Percentiles rank a stretch among this genome's conserved stretches.
Evolutionary conservation across 2,329 filamentous ascomycete species (phyloP).

Genomic region (Paraphoma chrysanthemicola): DNA sequence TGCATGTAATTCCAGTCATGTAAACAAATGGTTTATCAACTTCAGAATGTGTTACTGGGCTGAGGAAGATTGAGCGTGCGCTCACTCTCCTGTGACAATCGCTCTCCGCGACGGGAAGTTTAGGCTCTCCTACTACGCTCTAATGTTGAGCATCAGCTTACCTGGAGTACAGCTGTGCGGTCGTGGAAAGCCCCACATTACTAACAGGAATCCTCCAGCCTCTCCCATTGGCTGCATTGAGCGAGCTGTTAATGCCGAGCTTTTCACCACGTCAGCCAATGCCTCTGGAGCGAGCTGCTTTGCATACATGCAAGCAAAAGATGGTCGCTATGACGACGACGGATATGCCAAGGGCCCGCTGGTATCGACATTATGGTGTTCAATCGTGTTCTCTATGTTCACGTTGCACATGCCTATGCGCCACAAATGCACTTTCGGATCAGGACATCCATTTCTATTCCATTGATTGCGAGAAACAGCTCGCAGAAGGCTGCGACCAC

Average conservation of each 20-base stretch:
- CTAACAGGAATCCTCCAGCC: neutral
- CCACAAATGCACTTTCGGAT: neutral
- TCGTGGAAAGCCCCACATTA: neutral
- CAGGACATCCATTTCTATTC: neutral
- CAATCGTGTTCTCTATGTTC: neutral
- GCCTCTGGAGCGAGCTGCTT: neutral
- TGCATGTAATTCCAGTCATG: too few relatives aligned
- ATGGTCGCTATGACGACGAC: slow-evolving; percentile 14
- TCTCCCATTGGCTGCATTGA: slow-evolving; percentile 6
- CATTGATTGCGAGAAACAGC: neutral
- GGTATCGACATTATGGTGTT: neutral
- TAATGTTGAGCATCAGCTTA: too few relatives aligned
- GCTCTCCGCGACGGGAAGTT: too few relatives aligned
- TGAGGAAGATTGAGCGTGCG: too few relatives aligned
- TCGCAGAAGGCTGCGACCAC: neutral
- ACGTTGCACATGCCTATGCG: neutral
- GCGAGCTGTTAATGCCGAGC: neutral
- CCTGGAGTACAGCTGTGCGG: neutral
- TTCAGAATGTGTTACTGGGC: too few relatives aligned
- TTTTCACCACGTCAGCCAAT: slow-evolving; percentile 15
- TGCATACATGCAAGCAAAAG: neutral
- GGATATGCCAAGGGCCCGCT: neutral
- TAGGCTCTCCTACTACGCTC: too few relatives aligned
- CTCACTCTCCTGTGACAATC: too few relatives aligned
- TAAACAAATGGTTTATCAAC: too few relatives aligned